phyloP scores from a whole-genome alignment of 2,329 filamentous ascomycete genomes.

The Graphiopsis chlorocephala region DNA sequence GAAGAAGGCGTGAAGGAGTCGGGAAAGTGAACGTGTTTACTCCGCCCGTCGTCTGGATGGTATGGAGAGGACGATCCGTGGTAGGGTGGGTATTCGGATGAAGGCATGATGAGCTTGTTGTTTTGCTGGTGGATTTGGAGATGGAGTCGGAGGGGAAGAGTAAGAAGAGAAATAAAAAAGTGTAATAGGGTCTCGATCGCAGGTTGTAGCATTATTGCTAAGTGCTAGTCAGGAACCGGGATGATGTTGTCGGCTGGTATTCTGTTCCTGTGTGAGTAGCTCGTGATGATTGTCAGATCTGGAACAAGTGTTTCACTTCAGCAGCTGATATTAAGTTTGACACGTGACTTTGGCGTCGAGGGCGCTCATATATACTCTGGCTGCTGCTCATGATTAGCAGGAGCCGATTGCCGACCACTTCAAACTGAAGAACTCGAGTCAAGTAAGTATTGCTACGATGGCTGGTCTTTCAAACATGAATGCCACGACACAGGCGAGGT shows the following conservation, averaged over 20 bases:
- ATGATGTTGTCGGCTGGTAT: constrained; percentile 9
- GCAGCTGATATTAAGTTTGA: not conserved
- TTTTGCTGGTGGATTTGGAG: not conserved
- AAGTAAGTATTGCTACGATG: not conserved
- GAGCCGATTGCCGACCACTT: not conserved
- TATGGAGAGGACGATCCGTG: not conserved
- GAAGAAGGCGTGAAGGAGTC: constrained; percentile 28
- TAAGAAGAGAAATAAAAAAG: not conserved
- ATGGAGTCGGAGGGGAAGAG: not conserved
- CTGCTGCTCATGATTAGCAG: not conserved
- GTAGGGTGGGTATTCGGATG: constrained; percentile 13
- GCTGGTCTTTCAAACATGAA: not conserved
- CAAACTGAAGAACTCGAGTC: not conserved
- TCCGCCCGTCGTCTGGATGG: not conserved
- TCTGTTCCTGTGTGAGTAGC: not conserved
- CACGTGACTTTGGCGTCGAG: not conserved
- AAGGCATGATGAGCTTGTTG: constrained; percentile 1
- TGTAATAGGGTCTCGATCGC: not conserved
- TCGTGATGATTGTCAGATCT: constrained; percentile 10
- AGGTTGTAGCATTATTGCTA: not conserved
- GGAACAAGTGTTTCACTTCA: constrained; percentile 12
- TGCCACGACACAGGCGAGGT: not conserved
- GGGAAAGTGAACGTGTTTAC: constrained; percentile 25
- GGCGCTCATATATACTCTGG: not conserved
- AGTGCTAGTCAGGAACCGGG: constrained; percentile 2